Evolutionary conservation across 257 asterid species (phyloP).

Genomic region (Lycium ferocissimum): DNA sequence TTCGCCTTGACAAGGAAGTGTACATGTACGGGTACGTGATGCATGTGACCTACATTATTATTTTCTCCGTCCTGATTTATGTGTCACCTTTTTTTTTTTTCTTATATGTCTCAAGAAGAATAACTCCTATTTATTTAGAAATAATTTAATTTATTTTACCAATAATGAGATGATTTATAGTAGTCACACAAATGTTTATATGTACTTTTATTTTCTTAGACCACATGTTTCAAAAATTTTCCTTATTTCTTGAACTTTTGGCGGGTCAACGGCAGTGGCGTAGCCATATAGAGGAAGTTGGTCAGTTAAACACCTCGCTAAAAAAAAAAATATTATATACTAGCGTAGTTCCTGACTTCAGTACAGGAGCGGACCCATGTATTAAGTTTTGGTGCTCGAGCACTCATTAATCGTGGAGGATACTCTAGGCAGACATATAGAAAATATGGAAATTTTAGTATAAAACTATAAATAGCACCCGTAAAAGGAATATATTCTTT

Average conservation of each 20-base stretch:
- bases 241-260: not conserved
- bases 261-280: not conserved
- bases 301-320: not conserved
- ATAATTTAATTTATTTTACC: not conserved
- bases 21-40: constrained; percentile 42
- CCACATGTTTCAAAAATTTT: not conserved
- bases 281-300: not conserved
- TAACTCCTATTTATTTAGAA: no score
- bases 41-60: not conserved
- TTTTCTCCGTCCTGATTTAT: not conserved
- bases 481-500: no score
- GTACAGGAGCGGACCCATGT: no score
- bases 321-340: no score
- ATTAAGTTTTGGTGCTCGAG: no score
- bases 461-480: no score
- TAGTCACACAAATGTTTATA: no score
- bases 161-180: not conserved
- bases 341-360: no score
- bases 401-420: no score
- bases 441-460: no score
- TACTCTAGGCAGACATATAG: no score
- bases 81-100: not conserved
- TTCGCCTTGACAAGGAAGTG: constrained; percentile 45
- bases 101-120: not conserved
- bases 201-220: not conserved